These are phyloP conservation scores for Globisporangium sylvaticum DNA, from an alignment of 352 stramenopile species.

Conservation along the genomic window DNA sequence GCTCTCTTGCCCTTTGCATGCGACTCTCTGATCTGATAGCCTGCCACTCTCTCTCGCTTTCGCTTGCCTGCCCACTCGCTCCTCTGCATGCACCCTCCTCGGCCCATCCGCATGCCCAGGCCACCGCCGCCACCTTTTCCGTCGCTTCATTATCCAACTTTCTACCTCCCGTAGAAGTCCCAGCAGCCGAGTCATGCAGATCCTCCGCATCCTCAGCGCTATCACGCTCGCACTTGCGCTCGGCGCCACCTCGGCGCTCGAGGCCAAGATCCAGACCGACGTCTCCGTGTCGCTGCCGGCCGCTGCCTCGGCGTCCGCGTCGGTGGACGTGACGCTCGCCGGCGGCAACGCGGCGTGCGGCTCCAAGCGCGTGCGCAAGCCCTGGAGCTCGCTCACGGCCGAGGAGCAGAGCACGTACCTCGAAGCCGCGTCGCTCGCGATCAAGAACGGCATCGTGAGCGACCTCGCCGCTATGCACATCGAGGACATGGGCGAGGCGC, in stretches of 20 bases:
- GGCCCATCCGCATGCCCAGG: background rate
- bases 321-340: conserved; percentile 17
- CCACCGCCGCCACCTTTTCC: background rate
- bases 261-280: background rate
- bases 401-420: conserved; percentile 55
- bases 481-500: conserved; percentile 40
- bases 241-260: conserved; percentile 2
- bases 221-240: conserved; percentile 11
- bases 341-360: conserved; percentile 48
- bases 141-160: conserved; percentile 12
- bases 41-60: background rate
- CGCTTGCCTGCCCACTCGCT: background rate
- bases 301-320: background rate
- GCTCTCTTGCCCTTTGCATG: background rate
- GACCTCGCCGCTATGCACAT: conserved; percentile 43
- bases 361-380: conserved; percentile 41
- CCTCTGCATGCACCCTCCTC: background rate
- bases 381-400: conserved; percentile 36
- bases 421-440: conserved; percentile 36
- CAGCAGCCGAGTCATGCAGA: conserved; percentile 7
- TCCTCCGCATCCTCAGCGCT: conserved; percentile 14
- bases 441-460: conserved; percentile 43
- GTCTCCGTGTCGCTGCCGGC: background rate
- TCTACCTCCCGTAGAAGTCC: conserved; percentile 11
- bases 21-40: background rate